These are phyloP conservation scores for Triadica sebifera DNA, from an alignment of 345 rosid genomes.

Conservation along the genomic window DNA sequence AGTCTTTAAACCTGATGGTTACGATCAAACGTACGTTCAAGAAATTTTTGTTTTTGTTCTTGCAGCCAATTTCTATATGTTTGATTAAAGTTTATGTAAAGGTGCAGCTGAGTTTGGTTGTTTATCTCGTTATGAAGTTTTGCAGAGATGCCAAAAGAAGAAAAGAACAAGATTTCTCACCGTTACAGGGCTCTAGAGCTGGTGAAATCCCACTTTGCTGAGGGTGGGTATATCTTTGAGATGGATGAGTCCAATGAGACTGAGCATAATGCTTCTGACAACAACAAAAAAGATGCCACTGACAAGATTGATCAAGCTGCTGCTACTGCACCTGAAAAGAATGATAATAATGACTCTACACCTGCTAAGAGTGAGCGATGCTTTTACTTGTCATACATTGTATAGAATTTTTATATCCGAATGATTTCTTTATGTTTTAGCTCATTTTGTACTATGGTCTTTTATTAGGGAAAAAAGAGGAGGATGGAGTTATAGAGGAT, in stretches of 20 bases:
- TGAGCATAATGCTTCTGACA: neutral
- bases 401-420: neutral
- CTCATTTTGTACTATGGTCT: neutral
- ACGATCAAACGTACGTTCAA: conserved; percentile 59
- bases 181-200: conserved; percentile 68
- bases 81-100: neutral
- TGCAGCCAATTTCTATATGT: neutral
- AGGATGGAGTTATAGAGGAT: conserved; percentile 2
- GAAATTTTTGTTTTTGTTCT: neutral
- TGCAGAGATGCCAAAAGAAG: conserved; percentile 91
- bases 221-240: conserved; percentile 58
- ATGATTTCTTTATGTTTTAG: neutral
- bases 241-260: conserved; percentile 14
- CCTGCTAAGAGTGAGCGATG: conserved; percentile 1
- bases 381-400: neutral
- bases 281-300: neutral
- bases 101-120: neutral
- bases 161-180: conserved; percentile 89
- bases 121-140: conserved; percentile 42
- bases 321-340: neutral
- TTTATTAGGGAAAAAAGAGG: conserved; percentile 21
- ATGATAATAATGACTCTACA: neutral
- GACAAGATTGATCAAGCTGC: neutral
- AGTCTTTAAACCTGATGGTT: conserved; percentile 85
- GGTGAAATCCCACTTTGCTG: conserved; percentile 71